Percentiles rank a stretch among this genome's conserved stretches.
Conservation (phyloP, 345 rosid species). For the Fremontodendron californicum region DNA sequence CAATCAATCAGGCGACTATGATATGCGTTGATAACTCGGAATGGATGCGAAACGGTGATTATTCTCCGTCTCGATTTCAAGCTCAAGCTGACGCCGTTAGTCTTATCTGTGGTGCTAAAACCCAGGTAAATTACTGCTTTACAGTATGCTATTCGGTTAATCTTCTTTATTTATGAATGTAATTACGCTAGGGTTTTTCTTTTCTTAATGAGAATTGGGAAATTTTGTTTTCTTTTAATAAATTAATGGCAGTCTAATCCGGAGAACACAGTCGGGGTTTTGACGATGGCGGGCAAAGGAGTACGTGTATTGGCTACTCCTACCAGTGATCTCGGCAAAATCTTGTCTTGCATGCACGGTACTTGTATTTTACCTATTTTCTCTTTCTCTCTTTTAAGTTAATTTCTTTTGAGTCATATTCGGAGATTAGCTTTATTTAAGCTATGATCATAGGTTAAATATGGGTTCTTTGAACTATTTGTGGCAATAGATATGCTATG, state of each 20-base stretch:
- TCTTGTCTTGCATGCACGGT: slow-evolving; percentile 86
- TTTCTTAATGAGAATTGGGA: neutral
- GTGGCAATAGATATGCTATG: neutral
- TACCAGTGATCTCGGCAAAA: too few relatives aligned
- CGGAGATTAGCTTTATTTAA: neutral
- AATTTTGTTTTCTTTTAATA: neutral
- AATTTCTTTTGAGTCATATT: neutral
- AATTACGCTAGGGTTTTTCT: slow-evolving; percentile 21
- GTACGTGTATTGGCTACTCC: too few relatives aligned
- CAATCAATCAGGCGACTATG: slow-evolving; percentile 57
- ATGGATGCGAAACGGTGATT: slow-evolving; percentile 88
- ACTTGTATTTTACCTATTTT: neutral
- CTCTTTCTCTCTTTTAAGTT: neutral
- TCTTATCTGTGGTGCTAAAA: slow-evolving; percentile 68
- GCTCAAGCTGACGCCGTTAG: slow-evolving; percentile 78
- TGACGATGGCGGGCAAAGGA: too few relatives aligned
- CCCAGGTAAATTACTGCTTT: slow-evolving; percentile 40
- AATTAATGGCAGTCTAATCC: slow-evolving; percentile 58
- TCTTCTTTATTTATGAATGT: slow-evolving; percentile 6
- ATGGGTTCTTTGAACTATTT: neutral
- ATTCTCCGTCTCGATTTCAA: slow-evolving; percentile 57
- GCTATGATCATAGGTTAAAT: neutral
- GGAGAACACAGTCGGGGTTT: slow-evolving; percentile 72
- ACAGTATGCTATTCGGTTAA: neutral
- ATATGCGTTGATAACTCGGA: slow-evolving; percentile 80